Conservation (phyloP, 805 yeast species). For the Starmera dryadoides region DNA sequence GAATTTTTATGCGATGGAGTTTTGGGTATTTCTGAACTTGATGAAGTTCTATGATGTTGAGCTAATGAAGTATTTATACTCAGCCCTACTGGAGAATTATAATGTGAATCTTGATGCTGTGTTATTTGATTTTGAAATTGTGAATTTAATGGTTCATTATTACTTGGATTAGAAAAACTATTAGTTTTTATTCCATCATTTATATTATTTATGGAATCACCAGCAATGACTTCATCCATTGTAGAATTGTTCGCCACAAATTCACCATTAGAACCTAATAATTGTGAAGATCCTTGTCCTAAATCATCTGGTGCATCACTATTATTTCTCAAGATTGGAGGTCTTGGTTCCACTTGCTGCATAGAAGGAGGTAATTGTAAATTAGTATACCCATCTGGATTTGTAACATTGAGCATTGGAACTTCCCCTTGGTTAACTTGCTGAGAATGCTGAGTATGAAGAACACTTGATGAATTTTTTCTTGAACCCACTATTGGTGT, state of each 20-base stretch:
- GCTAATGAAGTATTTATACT: conserved; percentile 3
- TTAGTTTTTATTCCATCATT: no score
- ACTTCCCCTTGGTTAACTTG: conserved; percentile 6
- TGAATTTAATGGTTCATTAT: no score
- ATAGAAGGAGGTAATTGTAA: conserved; percentile 56
- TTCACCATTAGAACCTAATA: no score
- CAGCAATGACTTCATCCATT: no score
- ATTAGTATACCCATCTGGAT: conserved; percentile 23
- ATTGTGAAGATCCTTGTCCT: conserved; percentile 2
- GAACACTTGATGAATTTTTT: conserved; percentile 16
- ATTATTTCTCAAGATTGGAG: conserved; percentile 58
- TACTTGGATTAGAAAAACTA: no score
- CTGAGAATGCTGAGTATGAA: conserved; percentile 3
- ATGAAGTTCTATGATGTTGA: neutral
- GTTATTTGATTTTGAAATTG: no score
- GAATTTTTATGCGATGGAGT: conserved; percentile 18
- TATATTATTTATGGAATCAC: no score
- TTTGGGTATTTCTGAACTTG: conserved; percentile 19
- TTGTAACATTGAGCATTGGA: conserved; percentile 13
- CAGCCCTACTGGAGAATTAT: neutral
- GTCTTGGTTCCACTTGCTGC: conserved; percentile 64
- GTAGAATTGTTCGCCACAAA: no score
- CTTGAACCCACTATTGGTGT: conserved; percentile 16
- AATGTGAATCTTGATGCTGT: no score
- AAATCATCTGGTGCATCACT: conserved; percentile 20